Evolutionary conservation across 169 alveolate species (phyloP), one percentile per base, ranked within the genome.

Genomic region (Besnoitia besnoiti): DNA sequence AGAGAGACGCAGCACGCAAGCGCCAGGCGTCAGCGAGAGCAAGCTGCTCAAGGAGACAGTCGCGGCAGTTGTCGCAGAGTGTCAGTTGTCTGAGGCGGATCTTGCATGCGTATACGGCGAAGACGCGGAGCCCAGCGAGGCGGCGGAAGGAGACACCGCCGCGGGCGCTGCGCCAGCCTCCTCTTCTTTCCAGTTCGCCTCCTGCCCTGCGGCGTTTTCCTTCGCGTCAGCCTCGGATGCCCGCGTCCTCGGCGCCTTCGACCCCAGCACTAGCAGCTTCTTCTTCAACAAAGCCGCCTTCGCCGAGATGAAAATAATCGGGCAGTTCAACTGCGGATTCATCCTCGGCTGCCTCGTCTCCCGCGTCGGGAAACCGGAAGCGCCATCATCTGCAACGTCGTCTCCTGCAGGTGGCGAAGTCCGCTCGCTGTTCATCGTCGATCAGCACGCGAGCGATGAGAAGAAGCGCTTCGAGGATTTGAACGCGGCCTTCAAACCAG

Each of bases 391-490:
- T 55, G 12, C 67, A 19, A 19, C 67, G 7, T 55, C 67, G 30
- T 55, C 67, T 5, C 3, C 67, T 19, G 12, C 67, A 10, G 7
- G 33, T 55, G 39, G 42, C 49, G 75, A 37, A 33, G 90, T n/a
- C 82, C 62, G 55, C 55, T 96, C 98, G 46, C 85, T 99, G 85
- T 98, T 98, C 94, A 97, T 99, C 0, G 96, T 99, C 47, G 99
- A 99, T 95, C 99, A 99, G 93, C 99, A 99, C 95, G 99, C 99
- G 0, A 98, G 99, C 47, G 99, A 99, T 94, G 99, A 99, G 94
- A 99, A 99, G 94, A 95, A 95, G 42, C 97, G 97, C 33, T 98
- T 98, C 94, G 99, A 99, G 92, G 95, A 95, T 19, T 96, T 97
- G 37, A 97, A 98, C 73, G 96, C 95, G 87, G 95, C 95, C 46